Conservation (phyloP, 2,329 filamentous ascomycete species). For the Apiospora kogelbergensis region DNA sequence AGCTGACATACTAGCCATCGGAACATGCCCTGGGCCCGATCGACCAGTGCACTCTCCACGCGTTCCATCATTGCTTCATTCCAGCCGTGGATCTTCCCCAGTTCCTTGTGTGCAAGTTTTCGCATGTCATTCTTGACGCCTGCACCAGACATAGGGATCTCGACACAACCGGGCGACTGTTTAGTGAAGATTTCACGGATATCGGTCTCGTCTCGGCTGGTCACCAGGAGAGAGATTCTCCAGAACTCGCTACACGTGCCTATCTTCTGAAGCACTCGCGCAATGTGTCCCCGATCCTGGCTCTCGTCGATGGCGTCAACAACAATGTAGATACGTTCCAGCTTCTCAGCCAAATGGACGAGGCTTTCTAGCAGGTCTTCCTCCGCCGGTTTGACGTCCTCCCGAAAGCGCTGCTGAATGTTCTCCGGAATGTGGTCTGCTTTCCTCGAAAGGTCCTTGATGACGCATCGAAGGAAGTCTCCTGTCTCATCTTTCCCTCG, state of each 20-base stretch:
- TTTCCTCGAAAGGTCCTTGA: conserved; percentile 25
- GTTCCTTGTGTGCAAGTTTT: conserved; percentile 19
- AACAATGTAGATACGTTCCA: conserved; percentile 23
- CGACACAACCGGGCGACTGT: neutral
- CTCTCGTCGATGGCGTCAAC: conserved; percentile 34
- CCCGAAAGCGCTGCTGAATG: conserved; percentile 13
- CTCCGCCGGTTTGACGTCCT: conserved; percentile 13
- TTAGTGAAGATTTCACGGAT: conserved; percentile 20
- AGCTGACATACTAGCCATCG: conserved; percentile 29
- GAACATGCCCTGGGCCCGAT: conserved; percentile 27
- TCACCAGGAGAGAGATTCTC: conserved; percentile 28
- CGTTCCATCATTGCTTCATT: neutral
- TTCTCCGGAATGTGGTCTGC: conserved; percentile 9
- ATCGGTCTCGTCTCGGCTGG: conserved; percentile 30
- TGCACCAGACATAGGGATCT: conserved; percentile 28
- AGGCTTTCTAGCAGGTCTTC: conserved; percentile 22
- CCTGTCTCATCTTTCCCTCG: conserved; percentile 28
- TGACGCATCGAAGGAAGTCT: conserved; percentile 25
- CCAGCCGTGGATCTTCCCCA: conserved; percentile 12
- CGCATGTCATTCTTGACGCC: conserved; percentile 27
- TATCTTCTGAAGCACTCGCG: conserved; percentile 22
- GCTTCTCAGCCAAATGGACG: conserved; percentile 18
- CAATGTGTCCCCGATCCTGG: conserved; percentile 19
- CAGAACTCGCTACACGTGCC: conserved; percentile 22
- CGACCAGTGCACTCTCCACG: conserved; percentile 19